Conservation (phyloP, 140 eudicot species). For the Anethum foeniculum region DNA sequence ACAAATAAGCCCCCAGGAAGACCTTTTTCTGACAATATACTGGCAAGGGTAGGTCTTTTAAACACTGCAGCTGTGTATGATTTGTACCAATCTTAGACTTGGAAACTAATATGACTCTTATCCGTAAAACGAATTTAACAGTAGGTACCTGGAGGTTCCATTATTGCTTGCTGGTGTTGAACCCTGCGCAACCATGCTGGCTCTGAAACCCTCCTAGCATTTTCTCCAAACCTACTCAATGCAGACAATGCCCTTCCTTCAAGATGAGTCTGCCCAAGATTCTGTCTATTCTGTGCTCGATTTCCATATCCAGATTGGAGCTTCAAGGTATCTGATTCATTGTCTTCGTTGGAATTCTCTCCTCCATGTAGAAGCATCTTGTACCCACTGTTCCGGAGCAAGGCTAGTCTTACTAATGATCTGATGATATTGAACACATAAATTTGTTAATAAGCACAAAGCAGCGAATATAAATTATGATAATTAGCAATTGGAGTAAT, state of each 20-base stretch:
- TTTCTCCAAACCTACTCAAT: constrained; percentile 68
- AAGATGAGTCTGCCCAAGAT: constrained; percentile 26
- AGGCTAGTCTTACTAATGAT: constrained; percentile 68
- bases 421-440: constrained; percentile 31
- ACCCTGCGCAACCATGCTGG: constrained; percentile 67
- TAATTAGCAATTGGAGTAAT: not conserved
- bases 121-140: not conserved
- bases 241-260: constrained; percentile 92
- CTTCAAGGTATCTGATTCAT: constrained; percentile 23
- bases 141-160: constrained; percentile 48
- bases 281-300: constrained; percentile 27
- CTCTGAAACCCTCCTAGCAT: constrained; percentile 58
- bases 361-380: constrained; percentile 93
- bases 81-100: constrained; percentile 4
- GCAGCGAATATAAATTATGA: not conserved
- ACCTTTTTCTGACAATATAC: constrained; percentile 74
- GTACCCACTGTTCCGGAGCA: constrained; percentile 60
- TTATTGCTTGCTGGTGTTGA: constrained; percentile 56
- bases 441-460: not conserved
- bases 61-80: constrained; percentile 31
- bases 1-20: constrained; percentile 54
- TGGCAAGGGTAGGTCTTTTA: constrained; percentile 49
- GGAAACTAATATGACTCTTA: not conserved
- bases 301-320: constrained; percentile 24
- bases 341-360: constrained; percentile 47